Evolutionary conservation across 2,329 filamentous ascomycete species (phyloP).

Genomic region (Pseudogymnoascus destructans): DNA sequence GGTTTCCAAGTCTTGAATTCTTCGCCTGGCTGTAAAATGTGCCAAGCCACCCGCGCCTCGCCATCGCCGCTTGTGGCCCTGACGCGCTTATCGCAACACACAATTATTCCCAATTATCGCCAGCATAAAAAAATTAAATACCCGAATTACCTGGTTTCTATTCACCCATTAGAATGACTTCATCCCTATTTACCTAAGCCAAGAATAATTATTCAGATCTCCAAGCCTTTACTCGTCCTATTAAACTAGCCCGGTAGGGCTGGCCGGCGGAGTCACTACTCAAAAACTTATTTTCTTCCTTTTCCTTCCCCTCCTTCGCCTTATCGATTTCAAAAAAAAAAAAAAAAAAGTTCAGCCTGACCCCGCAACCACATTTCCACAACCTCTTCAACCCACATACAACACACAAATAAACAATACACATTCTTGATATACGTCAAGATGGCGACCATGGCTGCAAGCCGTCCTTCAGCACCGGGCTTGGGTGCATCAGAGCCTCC

Average conservation of each 20-base stretch:
- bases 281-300: conserved; percentile 7
- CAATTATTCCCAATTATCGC: conserved; percentile 1
- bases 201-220: not conserved
- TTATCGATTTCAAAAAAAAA: conserved; percentile 9
- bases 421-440: conserved; percentile 13
- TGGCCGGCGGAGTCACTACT: not conserved
- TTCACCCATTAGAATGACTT: not conserved
- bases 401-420: not conserved
- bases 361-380: conserved; percentile 5
- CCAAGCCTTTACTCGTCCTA: not conserved
- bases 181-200: not conserved
- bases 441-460: conserved; percentile 39
- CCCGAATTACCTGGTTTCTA: not conserved
- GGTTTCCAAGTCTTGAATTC: not conserved
- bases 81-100: conserved; percentile 1
- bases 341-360: conserved; percentile 3
- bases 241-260: not conserved
- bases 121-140: conserved; percentile 4
- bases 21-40: not conserved
- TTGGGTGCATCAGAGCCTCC: conserved; percentile 23
- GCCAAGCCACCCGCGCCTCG: not conserved
- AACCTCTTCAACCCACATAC: not conserved
- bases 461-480: conserved; percentile 23
- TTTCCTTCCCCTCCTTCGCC: conserved; percentile 5
- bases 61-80: not conserved